Evolutionary conservation across 129 eudicot genomes (phyloP).

Genomic region (Lactuca saligna): DNA sequence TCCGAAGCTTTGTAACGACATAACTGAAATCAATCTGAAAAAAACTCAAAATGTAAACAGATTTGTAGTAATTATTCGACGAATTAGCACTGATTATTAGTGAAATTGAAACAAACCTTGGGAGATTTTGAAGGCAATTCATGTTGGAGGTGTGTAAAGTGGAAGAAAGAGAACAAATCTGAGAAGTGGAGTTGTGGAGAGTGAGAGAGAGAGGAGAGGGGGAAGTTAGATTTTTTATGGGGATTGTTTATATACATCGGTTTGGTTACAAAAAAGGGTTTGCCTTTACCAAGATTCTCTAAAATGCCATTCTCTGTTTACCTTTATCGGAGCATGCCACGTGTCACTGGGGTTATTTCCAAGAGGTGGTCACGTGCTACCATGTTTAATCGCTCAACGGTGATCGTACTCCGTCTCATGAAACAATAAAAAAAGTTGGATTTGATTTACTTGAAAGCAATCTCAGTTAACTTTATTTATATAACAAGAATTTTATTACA

Average conservation of each 20-base stretch:
- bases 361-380: conserved; percentile 1
- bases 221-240: conserved; percentile 16
- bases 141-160: conserved; percentile 22
- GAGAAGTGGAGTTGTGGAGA: background rate
- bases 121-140: conserved; percentile 77
- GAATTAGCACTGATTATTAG: background rate
- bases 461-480: no score
- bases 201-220: background rate
- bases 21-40: conserved; percentile 39
- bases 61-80: background rate
- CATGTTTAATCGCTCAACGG: background rate
- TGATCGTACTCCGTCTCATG: no score
- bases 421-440: no score
- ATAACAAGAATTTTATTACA: no score
- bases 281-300: conserved; percentile 19
- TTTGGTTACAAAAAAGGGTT: conserved; percentile 11
- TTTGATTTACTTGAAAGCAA: no score
- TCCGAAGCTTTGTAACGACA: conserved; percentile 45
- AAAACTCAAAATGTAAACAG: conserved; percentile 11
- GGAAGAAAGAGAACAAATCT: conserved; percentile 11
- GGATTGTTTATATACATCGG: conserved; percentile 7
- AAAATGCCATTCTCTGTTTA: conserved; percentile 24
- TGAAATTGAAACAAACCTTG: conserved; percentile 45
- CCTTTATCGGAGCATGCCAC: conserved; percentile 2
- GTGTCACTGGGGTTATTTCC: conserved; percentile 1